A percentile compares a stretch with the other conserved stretches of the same genome.
Conservation (phyloP, 78 protist species). For the Dictyostelium brefeldianum region DNA sequence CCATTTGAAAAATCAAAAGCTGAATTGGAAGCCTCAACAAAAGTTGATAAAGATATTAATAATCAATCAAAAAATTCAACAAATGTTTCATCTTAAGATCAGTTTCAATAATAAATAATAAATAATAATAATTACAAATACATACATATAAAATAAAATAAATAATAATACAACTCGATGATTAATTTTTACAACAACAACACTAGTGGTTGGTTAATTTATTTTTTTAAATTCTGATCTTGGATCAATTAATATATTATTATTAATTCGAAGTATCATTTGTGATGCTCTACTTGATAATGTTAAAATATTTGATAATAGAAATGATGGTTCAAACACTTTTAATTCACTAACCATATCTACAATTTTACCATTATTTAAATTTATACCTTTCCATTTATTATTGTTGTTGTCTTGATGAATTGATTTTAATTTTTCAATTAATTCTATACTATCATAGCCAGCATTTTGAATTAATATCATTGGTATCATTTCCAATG, state of each 20-base stretch:
- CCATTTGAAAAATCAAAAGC: slow-evolving; percentile 18
- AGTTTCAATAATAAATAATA: background rate
- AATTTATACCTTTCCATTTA: slow-evolving; percentile 56
- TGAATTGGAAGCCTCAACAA: background rate
- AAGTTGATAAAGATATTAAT: slow-evolving; percentile 1
- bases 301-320: slow-evolving; percentile 37
- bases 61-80: background rate
- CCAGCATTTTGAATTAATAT: slow-evolving; percentile 76
- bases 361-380: slow-evolving; percentile 50
- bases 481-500: slow-evolving; percentile 57
- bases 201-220: background rate
- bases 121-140: background rate
- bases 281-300: slow-evolving; percentile 56
- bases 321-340: slow-evolving; percentile 52
- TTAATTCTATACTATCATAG: slow-evolving; percentile 14
- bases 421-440: slow-evolving; percentile 12
- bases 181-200: background rate
- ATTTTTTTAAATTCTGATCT: slow-evolving; percentile 12
- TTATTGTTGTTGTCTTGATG: background rate
- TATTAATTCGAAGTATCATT: slow-evolving; percentile 74
- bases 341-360: slow-evolving; percentile 48
- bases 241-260: slow-evolving; percentile 58
- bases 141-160: background rate
- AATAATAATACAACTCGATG: background rate
- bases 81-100: background rate